Percentiles rank a stretch among this genome's conserved stretches.
phyloP scores from a whole-genome alignment of 805 yeast genomes.

The Jamesozyma spencerorum region DNA sequence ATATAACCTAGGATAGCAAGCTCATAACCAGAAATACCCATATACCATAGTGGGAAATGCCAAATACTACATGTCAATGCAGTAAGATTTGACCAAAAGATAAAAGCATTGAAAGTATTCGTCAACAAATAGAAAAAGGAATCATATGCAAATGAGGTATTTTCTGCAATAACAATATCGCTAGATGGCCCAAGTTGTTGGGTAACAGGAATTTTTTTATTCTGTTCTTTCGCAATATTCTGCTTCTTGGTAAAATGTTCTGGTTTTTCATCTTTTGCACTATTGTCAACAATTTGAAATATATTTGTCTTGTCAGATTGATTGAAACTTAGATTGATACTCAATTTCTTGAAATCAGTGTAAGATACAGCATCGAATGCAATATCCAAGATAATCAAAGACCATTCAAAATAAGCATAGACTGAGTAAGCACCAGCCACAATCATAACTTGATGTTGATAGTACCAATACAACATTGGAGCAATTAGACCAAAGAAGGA shows the following conservation, averaged over 20 bases:
- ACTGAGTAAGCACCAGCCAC: constrained; percentile 91
- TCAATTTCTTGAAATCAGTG: constrained; percentile 57
- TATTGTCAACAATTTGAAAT: neutral
- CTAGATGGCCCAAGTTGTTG: too few relatives aligned
- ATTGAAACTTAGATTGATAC: constrained; percentile 30
- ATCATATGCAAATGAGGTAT: constrained; percentile 9
- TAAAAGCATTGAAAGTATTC: constrained; percentile 50
- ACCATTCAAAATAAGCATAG: constrained; percentile 94
- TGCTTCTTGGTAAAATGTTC: neutral
- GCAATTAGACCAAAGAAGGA: constrained; percentile 63
- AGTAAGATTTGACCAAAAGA: constrained; percentile 80
- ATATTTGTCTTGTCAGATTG: constrained; percentile 2
- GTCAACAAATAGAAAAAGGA: constrained; percentile 29
- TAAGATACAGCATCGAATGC: constrained; percentile 76
- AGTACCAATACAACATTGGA: constrained; percentile 81
- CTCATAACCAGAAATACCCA: constrained; percentile 96
- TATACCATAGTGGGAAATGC: constrained; percentile 96
- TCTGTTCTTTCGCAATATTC: too few relatives aligned
- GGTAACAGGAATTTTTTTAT: neutral
- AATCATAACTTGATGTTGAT: constrained; percentile 84
- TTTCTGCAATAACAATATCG: neutral
- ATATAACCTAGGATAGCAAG: constrained; percentile 49
- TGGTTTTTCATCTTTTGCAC: neutral
- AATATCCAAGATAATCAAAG: constrained; percentile 71
- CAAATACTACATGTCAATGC: constrained; percentile 80